phyloP scores from a whole-genome alignment of 768 basidiomycete genomes.

The Boletus sp. region DNA sequence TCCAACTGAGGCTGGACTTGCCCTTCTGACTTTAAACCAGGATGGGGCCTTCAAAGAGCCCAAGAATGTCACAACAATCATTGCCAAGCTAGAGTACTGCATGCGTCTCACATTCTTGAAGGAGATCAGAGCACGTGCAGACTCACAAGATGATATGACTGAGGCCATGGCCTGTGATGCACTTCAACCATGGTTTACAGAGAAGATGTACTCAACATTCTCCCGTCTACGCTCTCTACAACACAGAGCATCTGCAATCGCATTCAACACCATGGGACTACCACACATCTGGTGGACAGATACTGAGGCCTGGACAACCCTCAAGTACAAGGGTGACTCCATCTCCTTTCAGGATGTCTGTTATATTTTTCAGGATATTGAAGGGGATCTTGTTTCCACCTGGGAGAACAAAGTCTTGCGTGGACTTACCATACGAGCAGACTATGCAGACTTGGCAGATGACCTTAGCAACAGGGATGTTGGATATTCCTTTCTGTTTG shows the following conservation, averaged over 20 bases:
- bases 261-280: neutral
- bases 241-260: neutral
- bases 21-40: neutral
- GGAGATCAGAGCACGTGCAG: conserved; percentile 10
- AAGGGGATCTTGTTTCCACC: neutral
- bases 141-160: no score
- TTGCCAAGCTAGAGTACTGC: conserved; percentile 10
- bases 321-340: neutral
- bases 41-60: conserved; percentile 20
- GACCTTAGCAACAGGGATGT: conserved; percentile 10
- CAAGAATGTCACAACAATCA: neutral
- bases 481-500: conserved; percentile 2
- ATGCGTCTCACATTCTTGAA: conserved; percentile 3
- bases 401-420: conserved; percentile 21
- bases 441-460: no score
- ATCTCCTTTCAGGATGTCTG: neutral
- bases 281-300: conserved; percentile 8
- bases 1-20: neutral
- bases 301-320: neutral
- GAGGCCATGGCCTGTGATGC: neutral
- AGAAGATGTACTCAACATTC: conserved; percentile 4
- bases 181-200: conserved; percentile 1
- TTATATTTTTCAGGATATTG: neutral
- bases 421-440: neutral
- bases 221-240: conserved; percentile 6